A percentile compares a stretch with the other conserved stretches of the same genome.
phyloP scores from a whole-genome alignment of 23 red algal species.

The Pyropia haitanensis region DNA sequence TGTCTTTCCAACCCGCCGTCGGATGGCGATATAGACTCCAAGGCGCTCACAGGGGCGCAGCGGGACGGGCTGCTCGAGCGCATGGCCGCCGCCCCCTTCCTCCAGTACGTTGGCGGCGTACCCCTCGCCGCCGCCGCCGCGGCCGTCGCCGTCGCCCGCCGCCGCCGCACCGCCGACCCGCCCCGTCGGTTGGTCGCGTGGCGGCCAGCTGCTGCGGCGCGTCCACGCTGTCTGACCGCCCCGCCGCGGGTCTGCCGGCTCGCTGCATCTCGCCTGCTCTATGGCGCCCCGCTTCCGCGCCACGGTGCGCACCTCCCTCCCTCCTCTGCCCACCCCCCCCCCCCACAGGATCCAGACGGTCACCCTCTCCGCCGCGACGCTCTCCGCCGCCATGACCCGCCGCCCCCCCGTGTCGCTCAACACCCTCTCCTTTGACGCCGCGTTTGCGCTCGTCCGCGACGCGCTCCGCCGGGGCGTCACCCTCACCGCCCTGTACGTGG shows the following conservation, averaged over 20 bases:
- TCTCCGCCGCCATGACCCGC: conserved; percentile 55
- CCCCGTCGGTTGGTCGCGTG: too few species aligned
- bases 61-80: conserved; percentile 36
- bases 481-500: conserved; percentile 70
- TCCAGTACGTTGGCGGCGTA: not conserved
- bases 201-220: too few species aligned
- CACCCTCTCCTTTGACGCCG: conserved; percentile 57
- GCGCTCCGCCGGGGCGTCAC: conserved; percentile 24
- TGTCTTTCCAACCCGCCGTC: too few species aligned
- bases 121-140: not conserved
- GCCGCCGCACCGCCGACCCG: not conserved
- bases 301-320: too few species aligned
- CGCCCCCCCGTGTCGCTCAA: conserved; percentile 52
- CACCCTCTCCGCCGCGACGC: conserved; percentile 17
- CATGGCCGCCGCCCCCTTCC: conserved; percentile 34
- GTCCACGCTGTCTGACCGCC: too few species aligned
- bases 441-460: conserved; percentile 42
- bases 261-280: not conserved
- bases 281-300: not conserved
- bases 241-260: too few species aligned
- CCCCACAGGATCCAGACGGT: conserved; percentile 5
- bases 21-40: conserved; percentile 74
- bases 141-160: too few species aligned
- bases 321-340: not conserved
- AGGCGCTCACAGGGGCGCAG: conserved; percentile 38